Evolutionary conservation across 2,329 filamentous ascomycete genomes (phyloP).

Genomic region (Fusarium foetens): DNA sequence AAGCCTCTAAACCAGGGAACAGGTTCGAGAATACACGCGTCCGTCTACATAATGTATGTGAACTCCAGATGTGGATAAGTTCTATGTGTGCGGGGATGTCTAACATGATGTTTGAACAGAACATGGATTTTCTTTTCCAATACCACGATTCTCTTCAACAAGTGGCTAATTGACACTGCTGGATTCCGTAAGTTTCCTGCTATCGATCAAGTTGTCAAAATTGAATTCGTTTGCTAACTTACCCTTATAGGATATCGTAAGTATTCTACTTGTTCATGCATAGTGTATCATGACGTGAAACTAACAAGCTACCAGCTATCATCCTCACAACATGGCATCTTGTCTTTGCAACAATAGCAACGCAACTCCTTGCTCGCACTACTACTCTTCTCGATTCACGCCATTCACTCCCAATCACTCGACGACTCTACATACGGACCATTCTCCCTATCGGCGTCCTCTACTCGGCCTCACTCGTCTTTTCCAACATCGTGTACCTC

Average conservation of each 20-base stretch:
- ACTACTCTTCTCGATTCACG: constrained; percentile 71
- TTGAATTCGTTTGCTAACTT: constrained; percentile 15
- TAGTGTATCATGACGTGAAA: neutral
- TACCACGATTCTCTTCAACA: constrained; percentile 90
- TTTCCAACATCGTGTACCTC: constrained; percentile 74
- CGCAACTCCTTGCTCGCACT: constrained; percentile 72
- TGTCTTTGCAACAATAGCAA: constrained; percentile 72
- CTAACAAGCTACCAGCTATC: constrained; percentile 53
- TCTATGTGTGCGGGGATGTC: neutral
- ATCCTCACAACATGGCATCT: constrained; percentile 76
- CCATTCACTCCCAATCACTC: constrained; percentile 69
- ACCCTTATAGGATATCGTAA: constrained; percentile 48
- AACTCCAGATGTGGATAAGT: neutral
- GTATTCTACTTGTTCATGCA: constrained; percentile 13
- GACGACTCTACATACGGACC: constrained; percentile 68
- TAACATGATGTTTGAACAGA: constrained; percentile 46
- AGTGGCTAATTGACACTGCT: constrained; percentile 81
- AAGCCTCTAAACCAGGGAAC: constrained; percentile 40
- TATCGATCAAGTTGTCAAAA: neutral
- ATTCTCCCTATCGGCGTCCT: constrained; percentile 74
- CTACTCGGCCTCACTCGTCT: constrained; percentile 73
- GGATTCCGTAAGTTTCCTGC: constrained; percentile 72
- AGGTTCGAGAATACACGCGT: constrained; percentile 46
- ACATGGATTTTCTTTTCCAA: constrained; percentile 89
- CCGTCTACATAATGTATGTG: constrained; percentile 49